phyloP scores from a whole-genome alignment of 106 monocot genomes.

The Vanilla planifolia region DNA sequence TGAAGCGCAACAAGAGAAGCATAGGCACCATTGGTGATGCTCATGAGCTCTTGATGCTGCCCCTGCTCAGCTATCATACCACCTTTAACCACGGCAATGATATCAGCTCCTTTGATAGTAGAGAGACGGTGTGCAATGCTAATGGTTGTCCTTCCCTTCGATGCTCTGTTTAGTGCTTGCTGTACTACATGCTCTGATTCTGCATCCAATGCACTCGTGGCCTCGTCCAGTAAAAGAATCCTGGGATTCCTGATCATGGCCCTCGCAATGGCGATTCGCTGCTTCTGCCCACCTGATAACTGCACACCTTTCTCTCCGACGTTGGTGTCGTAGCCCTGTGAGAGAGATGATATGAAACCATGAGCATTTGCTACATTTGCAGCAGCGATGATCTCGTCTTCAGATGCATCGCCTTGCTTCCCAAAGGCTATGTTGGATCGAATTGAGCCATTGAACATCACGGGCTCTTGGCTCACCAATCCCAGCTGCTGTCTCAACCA shows the following conservation, averaged over 20 bases:
- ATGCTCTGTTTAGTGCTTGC: conserved; percentile 40
- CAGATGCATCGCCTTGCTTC: conserved; percentile 24
- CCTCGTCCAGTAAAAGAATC: conserved; percentile 48
- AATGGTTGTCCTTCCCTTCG: conserved; percentile 32
- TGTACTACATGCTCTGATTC: conserved; percentile 50
- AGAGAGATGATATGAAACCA: conserved; percentile 34
- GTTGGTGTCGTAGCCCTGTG: conserved; percentile 39
- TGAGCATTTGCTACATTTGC: conserved; percentile 53
- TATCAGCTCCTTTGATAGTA: conserved; percentile 42
- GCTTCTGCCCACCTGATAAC: conserved; percentile 62
- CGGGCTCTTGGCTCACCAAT: conserved; percentile 49
- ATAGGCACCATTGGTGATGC: conserved; percentile 23
- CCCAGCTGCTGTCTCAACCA: conserved; percentile 63
- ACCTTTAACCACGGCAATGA: conserved; percentile 39
- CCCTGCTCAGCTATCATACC: conserved; percentile 49
- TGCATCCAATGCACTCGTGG: conserved; percentile 56
- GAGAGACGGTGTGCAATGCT: conserved; percentile 47
- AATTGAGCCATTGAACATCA: conserved; percentile 53
- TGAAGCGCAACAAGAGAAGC: conserved; percentile 33
- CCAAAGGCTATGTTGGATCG: conserved; percentile 59
- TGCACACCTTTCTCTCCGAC: conserved; percentile 52
- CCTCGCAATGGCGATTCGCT: conserved; percentile 50
- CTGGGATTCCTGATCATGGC: conserved; percentile 47
- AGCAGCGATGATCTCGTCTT: conserved; percentile 35
- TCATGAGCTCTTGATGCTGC: conserved; percentile 26